Evolutionary conservation across 805 yeast species (phyloP).

Genomic region (Wickerhamiella sergipiensis): DNA sequence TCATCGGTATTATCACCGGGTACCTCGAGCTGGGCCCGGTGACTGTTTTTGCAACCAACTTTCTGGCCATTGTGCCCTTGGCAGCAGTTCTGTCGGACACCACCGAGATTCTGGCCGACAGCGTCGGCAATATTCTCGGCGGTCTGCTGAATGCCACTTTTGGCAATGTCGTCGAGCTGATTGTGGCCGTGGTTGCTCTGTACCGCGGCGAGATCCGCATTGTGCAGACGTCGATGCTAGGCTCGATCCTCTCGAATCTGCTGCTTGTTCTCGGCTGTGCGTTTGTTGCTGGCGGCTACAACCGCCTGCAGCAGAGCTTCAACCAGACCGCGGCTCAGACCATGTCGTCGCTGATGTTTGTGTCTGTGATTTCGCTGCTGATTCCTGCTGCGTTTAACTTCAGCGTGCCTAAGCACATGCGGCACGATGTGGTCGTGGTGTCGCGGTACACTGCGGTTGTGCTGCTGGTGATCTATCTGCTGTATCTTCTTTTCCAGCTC

Average conservation of each 20-base stretch:
- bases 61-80: conserved; percentile 80
- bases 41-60: conserved; percentile 57
- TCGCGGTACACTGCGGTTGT: conserved; percentile 81
- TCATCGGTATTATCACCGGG: conserved; percentile 73
- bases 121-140: conserved; percentile 84
- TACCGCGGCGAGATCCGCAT: conserved; percentile 76
- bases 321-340: conserved; percentile 97
- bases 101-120: conserved; percentile 80
- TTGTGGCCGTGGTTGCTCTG: conserved; percentile 85
- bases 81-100: conserved; percentile 85
- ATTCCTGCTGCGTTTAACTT: conserved; percentile 92
- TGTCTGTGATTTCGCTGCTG: conserved; percentile 75
- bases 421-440: conserved; percentile 45
- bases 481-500: conserved; percentile 78
- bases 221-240: conserved; percentile 96
- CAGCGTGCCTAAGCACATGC: conserved; percentile 33
- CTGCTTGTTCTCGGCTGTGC: conserved; percentile 90
- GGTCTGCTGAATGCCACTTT: conserved; percentile 92
- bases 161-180: conserved; percentile 95
- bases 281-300: conserved; percentile 83
- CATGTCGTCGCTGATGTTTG: conserved; percentile 86
- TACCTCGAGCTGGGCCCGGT: conserved; percentile 38
- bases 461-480: conserved; percentile 57
- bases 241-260: conserved; percentile 79
- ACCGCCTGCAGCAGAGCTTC: conserved; percentile 73